These are phyloP conservation scores for Umbilicus rupestris DNA, from an alignment of 164 flowering plant genomes.

Conservation along the genomic window DNA sequence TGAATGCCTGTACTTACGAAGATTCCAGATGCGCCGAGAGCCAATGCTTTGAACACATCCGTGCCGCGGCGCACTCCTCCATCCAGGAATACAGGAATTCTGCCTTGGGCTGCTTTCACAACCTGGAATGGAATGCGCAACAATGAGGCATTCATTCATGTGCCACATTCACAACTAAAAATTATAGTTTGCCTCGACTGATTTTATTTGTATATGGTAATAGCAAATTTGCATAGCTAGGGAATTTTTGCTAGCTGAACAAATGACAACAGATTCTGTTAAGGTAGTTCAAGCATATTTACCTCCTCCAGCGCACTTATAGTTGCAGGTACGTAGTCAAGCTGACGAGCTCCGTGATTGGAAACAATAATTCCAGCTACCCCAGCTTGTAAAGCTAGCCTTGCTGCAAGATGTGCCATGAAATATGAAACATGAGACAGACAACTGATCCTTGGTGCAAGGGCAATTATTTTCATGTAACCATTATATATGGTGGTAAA, in stretches of 20 bases:
- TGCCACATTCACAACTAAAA: not conserved
- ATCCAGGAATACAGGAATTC: constrained; percentile 38
- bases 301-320: constrained; percentile 42
- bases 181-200: not conserved
- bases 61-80: constrained; percentile 76
- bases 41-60: constrained; percentile 24
- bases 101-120: constrained; percentile 35
- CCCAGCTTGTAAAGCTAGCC: constrained; percentile 29
- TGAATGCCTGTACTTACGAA: constrained; percentile 49
- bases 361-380: constrained; percentile 43
- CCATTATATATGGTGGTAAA: not conserved
- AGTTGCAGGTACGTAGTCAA: constrained; percentile 36
- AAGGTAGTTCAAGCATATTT: not conserved
- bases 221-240: too few species aligned
- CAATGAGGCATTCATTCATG: too few species aligned
- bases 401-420: constrained; percentile 17
- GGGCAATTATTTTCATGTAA: not conserved
- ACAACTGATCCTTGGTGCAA: not conserved
- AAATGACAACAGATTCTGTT: too few species aligned
- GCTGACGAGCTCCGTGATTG: constrained; percentile 46
- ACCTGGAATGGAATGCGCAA: constrained; percentile 16
- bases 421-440: not conserved
- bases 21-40: constrained; percentile 89
- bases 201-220: not conserved
- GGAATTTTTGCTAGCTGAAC: too few species aligned